These are phyloP conservation scores for Sapria himalayana DNA, from an alignment of 345 rosid genomes.

Conservation along the genomic window DNA sequence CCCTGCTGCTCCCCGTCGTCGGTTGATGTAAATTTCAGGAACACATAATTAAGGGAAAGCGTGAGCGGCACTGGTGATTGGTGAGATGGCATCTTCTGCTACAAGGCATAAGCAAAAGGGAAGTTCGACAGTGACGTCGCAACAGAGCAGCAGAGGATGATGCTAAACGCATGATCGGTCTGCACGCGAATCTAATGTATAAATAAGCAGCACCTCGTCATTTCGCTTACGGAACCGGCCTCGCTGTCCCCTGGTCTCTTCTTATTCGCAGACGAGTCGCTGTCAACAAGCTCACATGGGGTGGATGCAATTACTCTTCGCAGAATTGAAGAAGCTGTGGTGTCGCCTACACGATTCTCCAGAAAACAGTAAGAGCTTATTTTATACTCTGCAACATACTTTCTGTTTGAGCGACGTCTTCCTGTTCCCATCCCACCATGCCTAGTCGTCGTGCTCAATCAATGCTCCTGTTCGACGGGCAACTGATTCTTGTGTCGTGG, in stretches of 20 bases:
- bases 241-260: not conserved
- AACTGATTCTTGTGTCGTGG: not conserved
- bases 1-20: too few relatives aligned
- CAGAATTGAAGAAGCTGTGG: conserved; percentile 91
- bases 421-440: not conserved
- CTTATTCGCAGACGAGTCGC: conserved; percentile 19
- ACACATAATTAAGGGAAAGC: conserved; percentile 18
- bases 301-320: conserved; percentile 77
- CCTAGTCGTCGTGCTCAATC: not conserved
- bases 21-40: too few relatives aligned
- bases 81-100: conserved; percentile 43
- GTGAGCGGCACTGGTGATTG: conserved; percentile 30
- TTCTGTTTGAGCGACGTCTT: not conserved
- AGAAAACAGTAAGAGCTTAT: conserved; percentile 37
- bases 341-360: conserved; percentile 46
- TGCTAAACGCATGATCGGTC: conserved; percentile 23
- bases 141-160: conserved; percentile 45
- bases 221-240: too few relatives aligned
- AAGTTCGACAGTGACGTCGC: conserved; percentile 34
- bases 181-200: conserved; percentile 17
- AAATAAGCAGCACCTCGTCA: too few relatives aligned
- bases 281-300: conserved; percentile 36
- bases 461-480: not conserved
- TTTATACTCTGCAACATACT: not conserved
- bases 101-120: conserved; percentile 24